Percentiles rank a stretch among this genome's conserved stretches.
Conservation (phyloP, 2,329 filamentous ascomycete species). For the Coccinonectria pachysandricola region DNA sequence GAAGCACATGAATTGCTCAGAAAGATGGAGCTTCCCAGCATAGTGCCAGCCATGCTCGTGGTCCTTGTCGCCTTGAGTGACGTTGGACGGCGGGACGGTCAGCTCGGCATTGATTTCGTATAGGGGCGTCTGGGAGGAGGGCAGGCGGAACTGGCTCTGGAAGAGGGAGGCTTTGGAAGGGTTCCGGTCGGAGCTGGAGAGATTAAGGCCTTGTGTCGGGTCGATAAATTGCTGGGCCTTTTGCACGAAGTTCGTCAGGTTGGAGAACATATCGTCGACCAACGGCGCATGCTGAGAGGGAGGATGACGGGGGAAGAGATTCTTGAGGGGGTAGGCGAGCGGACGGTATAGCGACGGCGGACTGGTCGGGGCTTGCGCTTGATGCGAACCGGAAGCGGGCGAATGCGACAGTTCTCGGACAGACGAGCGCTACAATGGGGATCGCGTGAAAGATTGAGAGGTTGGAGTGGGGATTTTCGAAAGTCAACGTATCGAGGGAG, state of each 20-base stretch:
- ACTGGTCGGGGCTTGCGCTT: too few species aligned
- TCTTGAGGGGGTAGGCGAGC: too few species aligned
- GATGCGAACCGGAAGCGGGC: too few species aligned
- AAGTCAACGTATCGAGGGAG: too few species aligned
- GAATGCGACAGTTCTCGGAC: too few species aligned
- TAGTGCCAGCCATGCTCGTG: conserved; percentile 75
- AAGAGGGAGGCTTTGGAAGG: conserved; percentile 90
- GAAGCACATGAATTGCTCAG: conserved; percentile 92
- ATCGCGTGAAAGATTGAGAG: too few species aligned
- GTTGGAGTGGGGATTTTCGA: too few species aligned
- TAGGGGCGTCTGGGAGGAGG: conserved; percentile 80
- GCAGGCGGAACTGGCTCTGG: conserved; percentile 91
- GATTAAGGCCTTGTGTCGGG: conserved; percentile 65
- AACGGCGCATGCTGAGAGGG: conserved; percentile 29
- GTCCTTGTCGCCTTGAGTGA: conserved; percentile 59
- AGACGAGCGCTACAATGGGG: too few species aligned
- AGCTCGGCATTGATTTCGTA: conserved; percentile 96
- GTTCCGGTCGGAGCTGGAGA: conserved; percentile 64
- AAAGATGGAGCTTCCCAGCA: conserved; percentile 83
- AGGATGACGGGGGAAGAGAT: too few species aligned
- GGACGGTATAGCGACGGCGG: too few species aligned
- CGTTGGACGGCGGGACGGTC: conserved; percentile 67
- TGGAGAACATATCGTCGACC: conserved; percentile 45
- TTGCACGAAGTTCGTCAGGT: conserved; percentile 72
- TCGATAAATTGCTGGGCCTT: conserved; percentile 95